phyloP scores from a whole-genome alignment of 2,329 filamentous ascomycete species.

The Calonectria honghensis region DNA sequence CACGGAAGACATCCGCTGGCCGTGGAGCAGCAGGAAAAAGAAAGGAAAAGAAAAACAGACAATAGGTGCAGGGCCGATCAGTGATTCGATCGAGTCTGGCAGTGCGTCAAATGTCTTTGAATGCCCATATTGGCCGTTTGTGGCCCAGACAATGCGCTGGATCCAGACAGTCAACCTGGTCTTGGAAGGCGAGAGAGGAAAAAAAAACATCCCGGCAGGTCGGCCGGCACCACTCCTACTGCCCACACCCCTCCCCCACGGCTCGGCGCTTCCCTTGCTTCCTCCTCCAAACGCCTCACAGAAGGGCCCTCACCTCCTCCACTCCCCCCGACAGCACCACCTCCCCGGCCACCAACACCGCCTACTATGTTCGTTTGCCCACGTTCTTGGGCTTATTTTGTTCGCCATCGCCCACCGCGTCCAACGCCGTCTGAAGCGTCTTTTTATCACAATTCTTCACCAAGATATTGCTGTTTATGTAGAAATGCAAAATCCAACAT shows the following conservation, averaged over 20 bases:
- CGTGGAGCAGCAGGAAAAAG: slow-evolving; percentile 14
- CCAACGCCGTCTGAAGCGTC: slow-evolving; percentile 42
- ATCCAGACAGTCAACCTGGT: slow-evolving; percentile 6
- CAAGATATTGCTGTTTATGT: slow-evolving; percentile 40
- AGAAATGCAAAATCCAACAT: slow-evolving; percentile 32
- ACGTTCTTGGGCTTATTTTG: slow-evolving; percentile 81
- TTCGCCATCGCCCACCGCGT: slow-evolving; percentile 67
- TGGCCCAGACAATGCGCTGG: not conserved
- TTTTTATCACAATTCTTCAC: not conserved
- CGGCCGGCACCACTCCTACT: slow-evolving; percentile 36
- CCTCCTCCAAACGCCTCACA: slow-evolving; percentile 49
- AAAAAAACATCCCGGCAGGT: slow-evolving; percentile 31
- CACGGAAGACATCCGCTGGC: slow-evolving; percentile 34
- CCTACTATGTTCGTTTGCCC: slow-evolving; percentile 58
- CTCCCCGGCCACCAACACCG: slow-evolving; percentile 49
- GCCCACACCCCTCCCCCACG: slow-evolving; percentile 36
- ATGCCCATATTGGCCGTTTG: not conserved
- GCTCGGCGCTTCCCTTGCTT: slow-evolving; percentile 42
- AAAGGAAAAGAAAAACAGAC: not conserved
- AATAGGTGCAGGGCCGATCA: not conserved
- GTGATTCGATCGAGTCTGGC: not conserved
- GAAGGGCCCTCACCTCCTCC: slow-evolving; percentile 56
- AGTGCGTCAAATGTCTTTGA: not conserved
- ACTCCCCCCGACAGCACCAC: slow-evolving; percentile 49
- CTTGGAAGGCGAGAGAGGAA: not conserved